A percentile compares a stretch with the other conserved stretches of the same genome.
phyloP scores from a whole-genome alignment of 2,329 filamentous ascomycete genomes.

The Rhynchosporium secalis region DNA sequence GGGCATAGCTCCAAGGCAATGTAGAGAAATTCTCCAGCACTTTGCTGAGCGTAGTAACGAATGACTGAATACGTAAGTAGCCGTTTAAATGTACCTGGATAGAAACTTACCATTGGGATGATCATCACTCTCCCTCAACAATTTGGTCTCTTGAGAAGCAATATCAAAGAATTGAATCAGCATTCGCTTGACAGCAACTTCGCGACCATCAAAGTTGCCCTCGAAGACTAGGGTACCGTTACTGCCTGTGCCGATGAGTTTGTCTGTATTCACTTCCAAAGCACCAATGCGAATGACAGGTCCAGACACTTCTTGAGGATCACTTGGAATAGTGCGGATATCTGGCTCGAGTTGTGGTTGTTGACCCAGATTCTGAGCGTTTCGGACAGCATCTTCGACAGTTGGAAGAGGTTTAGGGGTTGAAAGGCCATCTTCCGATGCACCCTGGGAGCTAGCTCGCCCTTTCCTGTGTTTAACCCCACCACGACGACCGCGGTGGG shows the following conservation, averaged over 20 bases:
- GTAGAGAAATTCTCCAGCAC: conserved; percentile 87
- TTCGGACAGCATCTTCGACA: conserved; percentile 60
- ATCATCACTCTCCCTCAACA: conserved; percentile 90
- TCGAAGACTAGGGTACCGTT: conserved; percentile 97
- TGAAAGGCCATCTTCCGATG: conserved; percentile 17
- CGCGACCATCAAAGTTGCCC: conserved; percentile 89
- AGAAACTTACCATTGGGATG: conserved; percentile 71
- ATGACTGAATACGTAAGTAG: conserved; percentile 62
- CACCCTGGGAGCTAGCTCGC: conserved; percentile 48
- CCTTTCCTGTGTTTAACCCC: conserved; percentile 65
- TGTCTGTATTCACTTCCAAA: conserved; percentile 63
- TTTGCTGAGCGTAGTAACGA: conserved; percentile 90
- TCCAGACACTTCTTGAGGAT: conserved; percentile 60
- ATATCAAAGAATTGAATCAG: conserved; percentile 94
- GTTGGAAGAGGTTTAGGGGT: conserved; percentile 40
- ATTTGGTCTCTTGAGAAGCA: conserved; percentile 87
- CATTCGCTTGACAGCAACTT: conserved; percentile 96
- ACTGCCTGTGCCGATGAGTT: conserved; percentile 75
- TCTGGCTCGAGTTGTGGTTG: conserved; percentile 59
- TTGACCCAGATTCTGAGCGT: conserved; percentile 58
- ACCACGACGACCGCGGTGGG: conserved; percentile 69
- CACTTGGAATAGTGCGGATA: conserved; percentile 55
- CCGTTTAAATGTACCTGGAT: background rate
- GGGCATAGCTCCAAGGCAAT: conserved; percentile 94
- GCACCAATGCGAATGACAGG: conserved; percentile 62